phyloP scores from a whole-genome alignment of 176 grass and related monocot species.

The Aegilops longissima region DNA sequence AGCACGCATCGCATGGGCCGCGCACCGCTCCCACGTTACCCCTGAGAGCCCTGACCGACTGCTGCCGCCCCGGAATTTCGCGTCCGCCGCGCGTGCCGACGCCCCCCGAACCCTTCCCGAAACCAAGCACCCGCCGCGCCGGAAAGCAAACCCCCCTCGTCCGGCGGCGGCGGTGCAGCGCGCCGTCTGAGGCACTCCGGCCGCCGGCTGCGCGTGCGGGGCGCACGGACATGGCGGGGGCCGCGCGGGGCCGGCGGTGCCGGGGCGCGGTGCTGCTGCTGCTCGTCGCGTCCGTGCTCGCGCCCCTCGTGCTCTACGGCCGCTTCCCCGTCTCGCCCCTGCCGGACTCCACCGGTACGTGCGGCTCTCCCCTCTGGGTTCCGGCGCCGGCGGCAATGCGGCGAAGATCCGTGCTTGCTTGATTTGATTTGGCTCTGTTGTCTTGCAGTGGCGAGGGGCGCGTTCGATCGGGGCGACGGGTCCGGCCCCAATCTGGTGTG shows the following conservation, averaged over 20 bases:
- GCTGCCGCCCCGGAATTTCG: not conserved
- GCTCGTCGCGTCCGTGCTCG: conserved; percentile 60
- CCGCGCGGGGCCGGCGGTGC: conserved; percentile 27
- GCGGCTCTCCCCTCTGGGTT: not conserved
- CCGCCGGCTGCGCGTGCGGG: not conserved
- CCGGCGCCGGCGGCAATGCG: conserved; percentile 22
- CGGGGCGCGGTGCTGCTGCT: conserved; percentile 52
- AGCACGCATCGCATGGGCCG: conserved; percentile 18
- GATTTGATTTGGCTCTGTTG: not conserved
- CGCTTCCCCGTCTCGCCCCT: conserved; percentile 29
- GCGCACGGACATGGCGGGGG: not conserved
- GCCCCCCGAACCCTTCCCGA: not conserved
- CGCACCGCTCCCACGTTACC: not conserved
- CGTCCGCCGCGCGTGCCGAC: conserved; percentile 32
- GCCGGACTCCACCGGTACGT: conserved; percentile 56
- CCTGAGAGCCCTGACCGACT: not conserved
- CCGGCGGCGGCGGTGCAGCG: not conserved
- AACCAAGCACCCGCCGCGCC: conserved; percentile 6
- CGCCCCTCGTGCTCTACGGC: conserved; percentile 76
- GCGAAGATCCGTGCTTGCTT: conserved; percentile 9
- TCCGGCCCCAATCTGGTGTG: conserved; percentile 33
- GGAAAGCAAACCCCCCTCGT: conserved; percentile 16
- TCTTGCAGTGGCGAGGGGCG: conserved; percentile 35
- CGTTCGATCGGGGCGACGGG: conserved; percentile 31
- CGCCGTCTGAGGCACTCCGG: not conserved